Base-by-base conservation (phyloP, 2,329 filamentous ascomycete genomes). In the Moelleriella libera region DNA sequence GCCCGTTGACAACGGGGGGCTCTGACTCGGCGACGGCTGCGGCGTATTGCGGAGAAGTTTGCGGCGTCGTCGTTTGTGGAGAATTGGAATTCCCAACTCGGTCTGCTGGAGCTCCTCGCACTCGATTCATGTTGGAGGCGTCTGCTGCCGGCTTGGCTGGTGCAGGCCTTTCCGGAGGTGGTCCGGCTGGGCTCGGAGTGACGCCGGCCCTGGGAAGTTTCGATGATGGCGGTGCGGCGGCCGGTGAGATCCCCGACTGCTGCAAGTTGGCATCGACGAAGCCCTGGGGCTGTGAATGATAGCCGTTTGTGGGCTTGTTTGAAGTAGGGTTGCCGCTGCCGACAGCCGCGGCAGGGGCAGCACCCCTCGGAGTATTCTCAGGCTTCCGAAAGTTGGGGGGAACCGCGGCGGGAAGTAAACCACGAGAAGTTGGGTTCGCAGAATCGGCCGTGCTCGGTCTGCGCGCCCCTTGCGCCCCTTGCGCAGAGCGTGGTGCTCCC, bases 1-100 rank as follows among this genome's bases (percentile, higher is more conserved):
- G 72, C n/a, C 81, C 83, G 51, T 81, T 80, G 9, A 70, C 64
- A 2, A 64, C 61, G 5, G 76, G 69, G 32, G 66, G 71, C 30
- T 82, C 81, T 34, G 67, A 66, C 44, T 68, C 67, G 32, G 32
- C 32, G 47, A 73, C 71, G 2, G 72, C 44, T 72, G 67, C 12
- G 49, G 54, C 12, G 55, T 48, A 12, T 47, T 53, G 40, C 21
- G 29, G 40, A 3, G 28, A 6, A 31, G 30, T 31, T 1, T 37
- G 12, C 8, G 32, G 32, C 8, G 3, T 37, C 12, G 42, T 47
- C 9, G 55, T 49, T 48, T 60, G 60, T 6, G 70, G 66, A 3
- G 73, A 69, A 4, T 55, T 60, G 5, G 59, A 53, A 5, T 59
- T 57, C 2, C 61, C 63, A 8, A 55, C 60, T 31, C 71, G 61